Evolutionary conservation across 148 eudicot species (phyloP), one percentile per base, ranked within the genome.

Genomic region (Fallopia convolvulus): DNA sequence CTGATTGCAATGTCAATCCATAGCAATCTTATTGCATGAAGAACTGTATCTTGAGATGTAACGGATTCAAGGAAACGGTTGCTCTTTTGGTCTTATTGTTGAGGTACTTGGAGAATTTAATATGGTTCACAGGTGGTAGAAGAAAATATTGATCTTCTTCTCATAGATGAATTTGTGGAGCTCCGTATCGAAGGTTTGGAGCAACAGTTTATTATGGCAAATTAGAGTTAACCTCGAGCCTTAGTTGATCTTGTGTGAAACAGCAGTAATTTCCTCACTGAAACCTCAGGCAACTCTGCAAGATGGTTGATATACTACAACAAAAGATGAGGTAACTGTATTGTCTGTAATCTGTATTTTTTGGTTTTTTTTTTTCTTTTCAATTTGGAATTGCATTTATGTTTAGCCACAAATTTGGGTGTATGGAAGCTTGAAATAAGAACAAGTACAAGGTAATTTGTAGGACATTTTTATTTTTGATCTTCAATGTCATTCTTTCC

Each of bases 1-100:
- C 86, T 63, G 99, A 91, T 72, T 95, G 99, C 86, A 95, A 95
- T 79, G 93, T 95, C 80, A 92, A 77, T 81, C 86, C 88, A 13
- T 90, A 80, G 75, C 9, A 5, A 65, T 65, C 70, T 65, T 30
- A 11, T 30, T 65, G 21, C 23, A 72, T 41, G 47, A 23, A 11
- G 70, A 65, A 11, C 70, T 65, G 70, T 65, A 65, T 65, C 70
- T 32, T 32, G 70, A 65, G 68, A 61, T 65, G 18, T 65, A 65
- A 65, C 32, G 70, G 70, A 11, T 30, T 65, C 15, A 65, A 11
- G 18, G 70, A 30, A 65, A 30, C 40, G 17, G 17, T 65, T 65
- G 70, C 40, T 65, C 40, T 30, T 1, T 3, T 68, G 68, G 26
- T 61, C 68, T 23, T 68, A 23, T 68, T 13, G 30, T 33, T 39